These are phyloP conservation scores for Waltiozyma sp. DNA, from an alignment of 1,139 yeast genomes.

Conservation along the genomic window DNA sequence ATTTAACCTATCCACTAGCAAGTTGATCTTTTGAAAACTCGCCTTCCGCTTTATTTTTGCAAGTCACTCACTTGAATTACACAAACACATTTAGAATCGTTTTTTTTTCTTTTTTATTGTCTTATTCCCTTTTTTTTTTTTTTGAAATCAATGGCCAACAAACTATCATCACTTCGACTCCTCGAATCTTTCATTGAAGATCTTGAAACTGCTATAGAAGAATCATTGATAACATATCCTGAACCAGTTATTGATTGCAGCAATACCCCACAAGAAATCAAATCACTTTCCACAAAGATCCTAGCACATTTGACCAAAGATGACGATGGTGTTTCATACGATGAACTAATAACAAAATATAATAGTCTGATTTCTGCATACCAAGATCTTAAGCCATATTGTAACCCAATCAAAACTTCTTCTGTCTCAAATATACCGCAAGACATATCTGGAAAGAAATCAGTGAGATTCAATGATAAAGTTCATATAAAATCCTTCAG, in stretches of 20 bases:
- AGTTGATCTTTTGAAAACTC: too few species aligned
- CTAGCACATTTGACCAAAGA: background rate
- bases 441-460: slow-evolving; percentile 14
- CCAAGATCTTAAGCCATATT: background rate
- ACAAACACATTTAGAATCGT: background rate
- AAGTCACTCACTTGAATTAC: background rate
- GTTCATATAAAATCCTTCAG: slow-evolving; percentile 20
- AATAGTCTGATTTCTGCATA: slow-evolving; percentile 2
- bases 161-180: background rate
- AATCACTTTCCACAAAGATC: background rate
- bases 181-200: background rate
- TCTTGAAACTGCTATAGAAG: background rate
- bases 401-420: background rate
- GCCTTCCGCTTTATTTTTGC: too few species aligned
- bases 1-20: too few species aligned
- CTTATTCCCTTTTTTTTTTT: too few species aligned
- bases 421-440: too few species aligned
- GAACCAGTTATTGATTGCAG: too few species aligned
- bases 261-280: background rate
- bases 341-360: slow-evolving; percentile 26
- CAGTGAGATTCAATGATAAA: slow-evolving; percentile 27
- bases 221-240: too few species aligned
- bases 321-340: slow-evolving; percentile 9
- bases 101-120: too few species aligned
- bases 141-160: background rate